These are phyloP conservation scores for Mrakia blollopis DNA, from an alignment of 768 basidiomycete species.

Conservation along the genomic window DNA sequence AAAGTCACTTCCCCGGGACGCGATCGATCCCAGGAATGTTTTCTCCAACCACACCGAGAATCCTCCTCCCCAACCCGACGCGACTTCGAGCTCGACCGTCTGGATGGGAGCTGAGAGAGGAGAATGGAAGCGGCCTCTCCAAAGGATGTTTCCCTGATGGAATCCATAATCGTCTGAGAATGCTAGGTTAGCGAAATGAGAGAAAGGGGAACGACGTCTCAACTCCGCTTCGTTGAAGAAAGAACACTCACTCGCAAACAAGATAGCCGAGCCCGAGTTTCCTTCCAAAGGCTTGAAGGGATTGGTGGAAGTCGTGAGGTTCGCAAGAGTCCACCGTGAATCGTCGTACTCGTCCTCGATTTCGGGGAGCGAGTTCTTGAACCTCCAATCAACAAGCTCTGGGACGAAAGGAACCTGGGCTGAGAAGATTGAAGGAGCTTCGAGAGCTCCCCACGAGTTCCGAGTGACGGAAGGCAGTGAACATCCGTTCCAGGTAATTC, in stretches of 20 bases:
- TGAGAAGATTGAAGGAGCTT: constrained; percentile 33
- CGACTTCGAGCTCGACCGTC: not conserved
- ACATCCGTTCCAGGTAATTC: constrained; percentile 69
- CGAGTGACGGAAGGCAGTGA: constrained; percentile 44
- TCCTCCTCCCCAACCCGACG: not conserved
- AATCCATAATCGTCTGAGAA: constrained; percentile 2
- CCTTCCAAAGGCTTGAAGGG: constrained; percentile 56
- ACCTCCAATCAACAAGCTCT: constrained; percentile 63
- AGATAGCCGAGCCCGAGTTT: not conserved
- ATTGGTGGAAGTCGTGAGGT: constrained; percentile 67
- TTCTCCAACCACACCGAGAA: not conserved
- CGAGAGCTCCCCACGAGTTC: constrained; percentile 52
- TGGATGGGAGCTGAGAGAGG: not conserved
- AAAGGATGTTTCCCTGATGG: constrained; percentile 1
- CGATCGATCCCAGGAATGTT: not conserved
- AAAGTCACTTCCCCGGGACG: not conserved
- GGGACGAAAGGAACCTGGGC: constrained; percentile 36
- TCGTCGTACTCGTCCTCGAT: constrained; percentile 58
- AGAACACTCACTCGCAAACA: constrained; percentile 43
- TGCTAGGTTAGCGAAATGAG: not conserved
- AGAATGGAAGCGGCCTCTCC: not conserved
- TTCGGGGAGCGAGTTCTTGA: constrained; percentile 70
- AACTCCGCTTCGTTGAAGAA: not conserved
- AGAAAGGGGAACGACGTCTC: not conserved
- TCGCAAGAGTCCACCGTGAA: constrained; percentile 59